phyloP scores from a whole-genome alignment of 768 basidiomycete species.

The Lenzites betulinus region DNA sequence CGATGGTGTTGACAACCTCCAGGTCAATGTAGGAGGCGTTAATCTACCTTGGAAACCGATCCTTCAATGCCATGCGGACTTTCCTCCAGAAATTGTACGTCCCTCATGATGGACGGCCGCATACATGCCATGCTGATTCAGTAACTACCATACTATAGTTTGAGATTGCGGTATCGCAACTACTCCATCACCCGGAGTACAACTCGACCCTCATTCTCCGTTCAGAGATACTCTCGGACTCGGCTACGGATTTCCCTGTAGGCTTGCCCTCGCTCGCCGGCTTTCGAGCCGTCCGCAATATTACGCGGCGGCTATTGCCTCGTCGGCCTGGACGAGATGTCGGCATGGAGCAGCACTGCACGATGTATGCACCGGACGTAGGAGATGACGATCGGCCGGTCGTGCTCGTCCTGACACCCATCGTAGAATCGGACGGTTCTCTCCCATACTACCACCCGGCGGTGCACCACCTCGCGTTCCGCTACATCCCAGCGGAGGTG shows the following conservation, averaged over 20 bases:
- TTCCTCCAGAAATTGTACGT: constrained; percentile 35
- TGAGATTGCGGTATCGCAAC: constrained; percentile 64
- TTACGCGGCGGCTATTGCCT: constrained; percentile 73
- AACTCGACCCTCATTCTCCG: constrained; percentile 90
- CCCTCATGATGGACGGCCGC: too few species aligned
- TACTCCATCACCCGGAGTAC: constrained; percentile 89
- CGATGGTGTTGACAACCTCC: not conserved
- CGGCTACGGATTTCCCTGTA: constrained; percentile 24
- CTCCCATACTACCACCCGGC: constrained; percentile 92
- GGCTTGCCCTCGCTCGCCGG: constrained; percentile 42
- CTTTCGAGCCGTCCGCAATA: constrained; percentile 46
- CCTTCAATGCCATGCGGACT: constrained; percentile 34
- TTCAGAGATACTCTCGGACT: constrained; percentile 58
- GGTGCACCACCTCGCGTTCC: constrained; percentile 79
- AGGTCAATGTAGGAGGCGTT: not conserved
- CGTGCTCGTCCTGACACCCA: constrained; percentile 60
- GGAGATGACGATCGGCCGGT: constrained; percentile 12
- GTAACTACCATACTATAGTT: constrained; percentile 66
- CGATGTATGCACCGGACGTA: constrained; percentile 49
- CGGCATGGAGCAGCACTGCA: constrained; percentile 75
- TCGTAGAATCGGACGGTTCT: constrained; percentile 42
- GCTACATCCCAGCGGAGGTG: constrained; percentile 48
- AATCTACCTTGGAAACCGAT: constrained; percentile 31
- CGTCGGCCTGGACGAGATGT: constrained; percentile 77
- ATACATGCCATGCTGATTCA: too few species aligned